Evolutionary conservation across 331 rosid species (phyloP), one percentile per base, ranked within the genome.

Genomic region (Quercus tomentella): DNA sequence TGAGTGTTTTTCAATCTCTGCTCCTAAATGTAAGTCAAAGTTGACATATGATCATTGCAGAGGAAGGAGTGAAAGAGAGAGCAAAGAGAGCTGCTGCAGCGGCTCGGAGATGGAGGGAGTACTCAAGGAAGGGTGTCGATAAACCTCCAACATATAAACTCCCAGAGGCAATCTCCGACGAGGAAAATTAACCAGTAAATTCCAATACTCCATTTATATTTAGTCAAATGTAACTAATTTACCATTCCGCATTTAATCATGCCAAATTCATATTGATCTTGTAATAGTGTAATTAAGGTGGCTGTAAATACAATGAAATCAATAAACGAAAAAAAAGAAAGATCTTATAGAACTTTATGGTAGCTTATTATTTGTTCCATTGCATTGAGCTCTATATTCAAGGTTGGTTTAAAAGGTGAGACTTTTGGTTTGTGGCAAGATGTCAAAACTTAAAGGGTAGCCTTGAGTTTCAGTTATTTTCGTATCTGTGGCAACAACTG

Each of bases 71-170:
- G 12, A 91, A 88, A 54, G 97, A 93, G 80, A 88, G 94, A 81
- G 91, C 93, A 16, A 93, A 74, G 28, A 85, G 88, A 80, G 97
- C 98, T 1, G 99, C 99, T 0, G 92, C 98, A 11, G 99, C 94
- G 0, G 92, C 99, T 74, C 81, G 97, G 65, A 86, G 96, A 82
- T 96, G 98, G 99, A 87, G 99, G 70, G 99, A 96, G 87, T 96
- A 96, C 86, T 96, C 99, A 7, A 88, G 99, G 79, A 89, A 82
- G 76, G 97, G 98, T 12, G 93, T 70, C 2, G 94, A 90, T 77
- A 95, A 93, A 87, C 90, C 89, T 85, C 94, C 97, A 22, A 84
- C 93, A 23, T 88, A 88, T 77, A 96, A 96, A 80, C 99, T 96
- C 80, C 99, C 97, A 16, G 97, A 91, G 75, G 77, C 87, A 61